Percentiles rank a stretch among this genome's conserved stretches.
phyloP scores from a whole-genome alignment of 2,329 filamentous ascomycete genomes.

The Cordyceps pruinosa region DNA sequence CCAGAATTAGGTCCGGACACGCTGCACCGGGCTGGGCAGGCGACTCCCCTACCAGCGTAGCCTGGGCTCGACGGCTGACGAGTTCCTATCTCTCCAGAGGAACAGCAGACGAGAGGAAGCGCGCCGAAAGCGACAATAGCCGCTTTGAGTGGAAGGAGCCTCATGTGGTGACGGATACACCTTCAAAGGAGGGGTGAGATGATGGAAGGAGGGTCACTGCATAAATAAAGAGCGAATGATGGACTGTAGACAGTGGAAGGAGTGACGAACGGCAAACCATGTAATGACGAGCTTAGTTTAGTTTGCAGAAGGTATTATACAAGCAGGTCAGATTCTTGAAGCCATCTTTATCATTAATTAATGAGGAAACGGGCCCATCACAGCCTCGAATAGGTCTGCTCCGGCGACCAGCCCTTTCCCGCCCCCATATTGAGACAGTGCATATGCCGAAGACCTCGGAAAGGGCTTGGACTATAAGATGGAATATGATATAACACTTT shows the following conservation, averaged over 20 bases:
- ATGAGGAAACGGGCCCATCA: not conserved
- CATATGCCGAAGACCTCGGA: not conserved
- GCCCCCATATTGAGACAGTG: not conserved
- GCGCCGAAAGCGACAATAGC: not conserved
- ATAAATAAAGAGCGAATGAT: not conserved
- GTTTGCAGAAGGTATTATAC: not conserved
- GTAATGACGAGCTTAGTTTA: not conserved
- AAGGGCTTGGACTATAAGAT: not conserved
- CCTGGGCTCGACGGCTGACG: slow-evolving; percentile 2
- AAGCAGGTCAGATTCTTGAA: not conserved
- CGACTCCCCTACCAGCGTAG: not conserved
- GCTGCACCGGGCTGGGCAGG: slow-evolving; percentile 19
- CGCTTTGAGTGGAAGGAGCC: not conserved
- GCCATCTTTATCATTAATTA: not conserved
- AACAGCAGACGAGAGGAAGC: not conserved
- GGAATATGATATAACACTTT: not conserved
- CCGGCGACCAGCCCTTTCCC: not conserved
- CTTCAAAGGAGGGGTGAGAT: not conserved
- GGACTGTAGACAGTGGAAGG: not conserved
- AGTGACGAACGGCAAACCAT: not conserved
- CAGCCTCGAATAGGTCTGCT: not conserved
- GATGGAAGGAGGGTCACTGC: not conserved
- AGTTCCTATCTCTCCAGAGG: not conserved
- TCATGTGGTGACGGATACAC: not conserved
- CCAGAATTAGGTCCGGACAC: slow-evolving; percentile 18